These are phyloP conservation scores for Colletotrichum coccodes DNA, from an alignment of 2,329 filamentous ascomycete species.

Conservation along the genomic window DNA sequence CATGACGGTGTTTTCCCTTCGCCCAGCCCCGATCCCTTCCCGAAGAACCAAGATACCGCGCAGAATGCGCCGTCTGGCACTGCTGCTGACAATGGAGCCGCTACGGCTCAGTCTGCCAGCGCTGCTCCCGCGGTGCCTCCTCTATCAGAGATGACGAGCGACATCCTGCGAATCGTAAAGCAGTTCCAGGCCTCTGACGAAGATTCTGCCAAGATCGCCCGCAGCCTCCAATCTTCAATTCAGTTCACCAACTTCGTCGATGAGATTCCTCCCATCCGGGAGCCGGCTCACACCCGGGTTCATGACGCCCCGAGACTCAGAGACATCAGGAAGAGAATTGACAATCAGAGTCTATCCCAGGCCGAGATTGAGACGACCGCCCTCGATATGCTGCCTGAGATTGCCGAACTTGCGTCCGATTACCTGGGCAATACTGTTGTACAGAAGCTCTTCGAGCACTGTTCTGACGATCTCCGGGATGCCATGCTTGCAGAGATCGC, in stretches of 20 bases:
- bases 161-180: conserved; percentile 86
- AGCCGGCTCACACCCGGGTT: conserved; percentile 87
- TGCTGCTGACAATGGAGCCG: conserved; percentile 46
- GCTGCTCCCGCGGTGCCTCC: conserved; percentile 75
- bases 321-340: conserved; percentile 96
- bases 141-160: conserved; percentile 80
- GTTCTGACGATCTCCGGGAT: conserved; percentile 89
- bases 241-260: conserved; percentile 76
- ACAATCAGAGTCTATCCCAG: conserved; percentile 88
- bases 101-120: conserved; percentile 46
- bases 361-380: conserved; percentile 94
- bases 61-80: conserved; percentile 49
- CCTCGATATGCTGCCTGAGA: conserved; percentile 93
- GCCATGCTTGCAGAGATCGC: conserved; percentile 90
- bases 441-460: conserved; percentile 97
- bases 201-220: conserved; percentile 77
- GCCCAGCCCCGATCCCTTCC: conserved; percentile 88
- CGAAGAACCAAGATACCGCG: conserved; percentile 62
- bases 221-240: conserved; percentile 81
- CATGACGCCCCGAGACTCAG: conserved; percentile 95
- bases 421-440: conserved; percentile 99
- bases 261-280: conserved; percentile 89
- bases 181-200: conserved; percentile 89
- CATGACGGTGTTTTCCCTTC: conserved; percentile 89
- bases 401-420: conserved; percentile 93